phyloP scores from a whole-genome alignment of 1,284 basidiomycete species.

The Ceratobasidium sp. region DNA sequence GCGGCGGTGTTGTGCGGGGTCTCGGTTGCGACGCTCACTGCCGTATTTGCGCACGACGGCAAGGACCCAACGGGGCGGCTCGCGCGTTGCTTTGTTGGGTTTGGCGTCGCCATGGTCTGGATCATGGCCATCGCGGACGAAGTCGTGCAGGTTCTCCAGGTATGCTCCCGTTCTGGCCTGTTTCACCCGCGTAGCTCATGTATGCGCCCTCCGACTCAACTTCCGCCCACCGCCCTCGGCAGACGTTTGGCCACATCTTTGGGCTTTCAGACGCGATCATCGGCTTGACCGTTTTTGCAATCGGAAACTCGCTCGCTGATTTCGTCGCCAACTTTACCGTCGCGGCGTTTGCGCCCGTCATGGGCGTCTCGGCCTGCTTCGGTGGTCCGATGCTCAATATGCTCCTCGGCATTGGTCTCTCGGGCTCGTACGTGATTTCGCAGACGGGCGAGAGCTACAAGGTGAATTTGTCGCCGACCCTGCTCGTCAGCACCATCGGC shows the following conservation, averaged over 20 bases:
- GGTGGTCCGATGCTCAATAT: conserved; percentile 98
- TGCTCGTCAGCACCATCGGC: conserved; percentile 84
- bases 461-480: conserved; percentile 82
- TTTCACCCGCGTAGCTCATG: conserved; percentile 24
- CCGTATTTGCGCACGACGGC: conserved; percentile 71
- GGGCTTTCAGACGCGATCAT: conserved; percentile 98
- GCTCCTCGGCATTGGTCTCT: conserved; percentile 86
- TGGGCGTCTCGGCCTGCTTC: conserved; percentile 94
- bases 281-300: conserved; percentile 94
- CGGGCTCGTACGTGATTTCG: conserved; percentile 77
- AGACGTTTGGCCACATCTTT: conserved; percentile 93
- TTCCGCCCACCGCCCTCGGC: not conserved
- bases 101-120: conserved; percentile 90
- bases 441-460: conserved; percentile 69
- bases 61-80: conserved; percentile 69
- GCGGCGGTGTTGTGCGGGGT: conserved; percentile 67
- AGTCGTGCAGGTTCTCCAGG: conserved; percentile 87
- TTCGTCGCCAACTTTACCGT: conserved; percentile 96
- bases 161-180: conserved; percentile 54
- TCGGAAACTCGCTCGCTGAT: conserved; percentile 96
- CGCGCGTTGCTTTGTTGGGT: conserved; percentile 88
- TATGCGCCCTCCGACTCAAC: conserved; percentile 18
- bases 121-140: conserved; percentile 96
- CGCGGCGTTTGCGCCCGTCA: conserved; percentile 86
- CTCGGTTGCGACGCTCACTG: conserved; percentile 65